These are phyloP conservation scores for Purshia tridentata DNA, from an alignment of 306 rosid species.

Conservation along the genomic window DNA sequence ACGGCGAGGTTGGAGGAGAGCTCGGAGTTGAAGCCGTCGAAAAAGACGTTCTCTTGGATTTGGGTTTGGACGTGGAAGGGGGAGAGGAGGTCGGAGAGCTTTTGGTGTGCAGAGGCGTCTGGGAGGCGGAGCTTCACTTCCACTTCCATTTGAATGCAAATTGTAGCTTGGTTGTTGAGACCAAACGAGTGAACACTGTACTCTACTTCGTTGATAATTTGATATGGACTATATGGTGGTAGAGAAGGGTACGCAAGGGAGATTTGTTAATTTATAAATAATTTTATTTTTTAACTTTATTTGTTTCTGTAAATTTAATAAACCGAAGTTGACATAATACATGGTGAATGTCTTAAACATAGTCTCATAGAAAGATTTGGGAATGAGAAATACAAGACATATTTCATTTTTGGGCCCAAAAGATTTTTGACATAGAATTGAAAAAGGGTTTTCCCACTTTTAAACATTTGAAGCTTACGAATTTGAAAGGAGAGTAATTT, in stretches of 20 bases:
- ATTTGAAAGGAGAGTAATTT: too few species aligned
- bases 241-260: background rate
- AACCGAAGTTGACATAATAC: too few species aligned
- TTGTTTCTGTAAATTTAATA: too few species aligned
- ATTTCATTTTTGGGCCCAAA: too few species aligned
- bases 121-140: slow-evolving; percentile 59
- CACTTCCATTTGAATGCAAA: slow-evolving; percentile 34
- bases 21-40: slow-evolving; percentile 50
- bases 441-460: too few species aligned
- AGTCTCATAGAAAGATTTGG: too few species aligned
- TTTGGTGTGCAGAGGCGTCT: slow-evolving; percentile 51
- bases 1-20: slow-evolving; percentile 56
- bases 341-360: too few species aligned
- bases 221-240: background rate
- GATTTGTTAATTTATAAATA: background rate
- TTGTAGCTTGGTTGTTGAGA: background rate
- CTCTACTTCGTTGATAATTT: background rate
- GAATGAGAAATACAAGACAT: too few species aligned
- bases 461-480: too few species aligned
- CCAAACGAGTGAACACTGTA: slow-evolving; percentile 4
- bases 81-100: slow-evolving; percentile 46
- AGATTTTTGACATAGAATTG: too few species aligned
- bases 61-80: slow-evolving; percentile 50
- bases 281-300: too few species aligned
- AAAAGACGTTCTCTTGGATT: slow-evolving; percentile 60